Evolutionary conservation across 106 monocot genomes (phyloP), one percentile per base, ranked within the genome.

Genomic region (Posidonia australis): DNA sequence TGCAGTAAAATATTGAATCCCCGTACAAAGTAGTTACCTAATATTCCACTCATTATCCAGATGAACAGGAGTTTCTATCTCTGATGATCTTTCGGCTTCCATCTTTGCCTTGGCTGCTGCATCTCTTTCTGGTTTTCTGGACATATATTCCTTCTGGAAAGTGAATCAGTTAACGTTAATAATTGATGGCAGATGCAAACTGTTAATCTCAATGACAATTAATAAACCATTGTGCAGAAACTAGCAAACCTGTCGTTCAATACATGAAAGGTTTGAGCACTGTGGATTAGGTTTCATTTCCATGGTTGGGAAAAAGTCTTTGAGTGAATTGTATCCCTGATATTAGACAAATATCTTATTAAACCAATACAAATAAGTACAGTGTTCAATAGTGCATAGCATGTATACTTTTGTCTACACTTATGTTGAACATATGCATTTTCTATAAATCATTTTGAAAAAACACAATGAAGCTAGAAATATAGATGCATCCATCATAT

Each of bases 321-420:
- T 90, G 14, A 96, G 84, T 13, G 94, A 84, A 82, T 96, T 96
- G 67, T 96, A 96, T 31, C 94, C 94, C 94, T 96, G 69, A 51
- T 78, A 23, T 48, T 9, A 56, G 57, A 57, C 23, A 57, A 13
- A 54, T 22, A 10, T 22, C 2, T 57, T 23, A 25, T 25, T 1
- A 14, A 57, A 57, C 13, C 24, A 57, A 26, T 10, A 23, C 20
- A 54, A 22, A 12, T 54, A 26, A 22, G n/a, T n/a, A n/a, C n/a
- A n/a, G 18, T n/a, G 3, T 27, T 13, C 1, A 60, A 29, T 60
- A 13, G 5, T 28, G 13, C 7, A 28, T 19, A 12, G 21, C 27
- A 5, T 31, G 56, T 7, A 7, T 36, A 36, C 36, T 7, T 49
- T 13, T 16, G 3, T 17, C 12, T 49, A n/a, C 48, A 49, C 14